Evolutionary conservation across 352 stramenopile genomes (phyloP), one percentile per base, ranked within the genome.

Genomic region (Phytophthora meadii): DNA sequence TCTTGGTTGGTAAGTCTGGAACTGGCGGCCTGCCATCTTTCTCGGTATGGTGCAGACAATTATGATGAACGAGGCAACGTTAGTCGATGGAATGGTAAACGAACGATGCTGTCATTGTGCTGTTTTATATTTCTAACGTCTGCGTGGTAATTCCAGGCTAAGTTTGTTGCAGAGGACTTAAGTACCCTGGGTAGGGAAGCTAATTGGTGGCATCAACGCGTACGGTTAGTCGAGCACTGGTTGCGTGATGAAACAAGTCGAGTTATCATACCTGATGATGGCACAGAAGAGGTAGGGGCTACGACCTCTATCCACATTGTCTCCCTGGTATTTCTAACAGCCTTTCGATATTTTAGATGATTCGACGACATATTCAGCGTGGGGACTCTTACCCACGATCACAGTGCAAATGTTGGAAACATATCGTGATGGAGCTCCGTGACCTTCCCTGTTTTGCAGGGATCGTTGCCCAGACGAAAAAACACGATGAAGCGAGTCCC

Each of bases 381-480:
- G 84, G 87, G 30, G 83, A 91, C 24, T 82, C 89, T 14, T 86
- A 92, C 45, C 71, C 84, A 22, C 67, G 77, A 32, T 71, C 67
- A 28, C 82, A 89, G 51, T 63, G 77, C 66, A 92, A 91, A 56
- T 94, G 87, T 61, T 94, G 84, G 87, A 87, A 84, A 24, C 76
- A 94, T 48, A 91, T 93, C 28, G 82, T 93, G 32, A 63, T 90
- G 37, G 86, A 94, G 54, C 65, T 94, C 1, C 76, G 79, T 30
- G 86, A 93, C 41, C 68, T 92, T n/a, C 72, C 84, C 12, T 81
- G 72, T 28, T 82, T 84, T 56, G 48, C 67, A 2, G 64, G 48
- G 2, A 30, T 76, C 6, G 32, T 61, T 34, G 51, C 37, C 12
- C 49, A 63, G 17, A 24, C 46, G n/a, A 55, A 58, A 61, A 32